Conservation (phyloP, 306 rosid genomes). For the Rosa lucieae region DNA sequence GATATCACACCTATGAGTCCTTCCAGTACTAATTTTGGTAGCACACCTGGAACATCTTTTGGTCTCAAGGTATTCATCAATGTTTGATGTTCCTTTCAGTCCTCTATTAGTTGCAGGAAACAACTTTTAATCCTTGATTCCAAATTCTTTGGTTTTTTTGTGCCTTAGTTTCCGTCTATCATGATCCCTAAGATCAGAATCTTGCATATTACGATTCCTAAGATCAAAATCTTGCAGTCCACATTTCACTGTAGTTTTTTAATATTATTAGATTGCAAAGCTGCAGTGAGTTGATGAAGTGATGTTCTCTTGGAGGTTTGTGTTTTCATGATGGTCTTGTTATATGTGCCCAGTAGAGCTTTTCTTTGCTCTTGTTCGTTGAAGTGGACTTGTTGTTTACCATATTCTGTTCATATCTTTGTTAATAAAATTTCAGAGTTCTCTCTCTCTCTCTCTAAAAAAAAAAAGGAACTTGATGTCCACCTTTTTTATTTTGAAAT, state of each 20-base stretch:
- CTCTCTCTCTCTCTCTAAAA: background rate
- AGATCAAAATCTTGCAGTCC: background rate
- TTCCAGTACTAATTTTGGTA: conserved; percentile 51
- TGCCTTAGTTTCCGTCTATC: background rate
- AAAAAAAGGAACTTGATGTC: background rate
- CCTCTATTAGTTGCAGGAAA: conserved; percentile 3
- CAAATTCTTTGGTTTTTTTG: background rate
- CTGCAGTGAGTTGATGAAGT: background rate
- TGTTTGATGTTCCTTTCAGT: background rate
- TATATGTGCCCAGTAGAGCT: background rate
- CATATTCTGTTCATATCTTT: background rate
- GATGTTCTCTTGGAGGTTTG: background rate
- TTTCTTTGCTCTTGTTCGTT: background rate
- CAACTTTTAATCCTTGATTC: background rate
- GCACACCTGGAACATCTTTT: conserved; percentile 48
- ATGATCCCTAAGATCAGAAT: background rate
- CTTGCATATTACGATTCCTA: background rate
- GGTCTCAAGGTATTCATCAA: conserved; percentile 75
- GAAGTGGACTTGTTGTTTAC: background rate
- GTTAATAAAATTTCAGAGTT: background rate
- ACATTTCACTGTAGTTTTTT: background rate
- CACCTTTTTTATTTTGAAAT: background rate
- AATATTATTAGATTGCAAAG: background rate
- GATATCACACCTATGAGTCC: conserved; percentile 67
- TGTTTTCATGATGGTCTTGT: background rate